Evolutionary conservation across 352 stramenopile genomes (phyloP).

Genomic region (Globisporangium uncinulatum): DNA sequence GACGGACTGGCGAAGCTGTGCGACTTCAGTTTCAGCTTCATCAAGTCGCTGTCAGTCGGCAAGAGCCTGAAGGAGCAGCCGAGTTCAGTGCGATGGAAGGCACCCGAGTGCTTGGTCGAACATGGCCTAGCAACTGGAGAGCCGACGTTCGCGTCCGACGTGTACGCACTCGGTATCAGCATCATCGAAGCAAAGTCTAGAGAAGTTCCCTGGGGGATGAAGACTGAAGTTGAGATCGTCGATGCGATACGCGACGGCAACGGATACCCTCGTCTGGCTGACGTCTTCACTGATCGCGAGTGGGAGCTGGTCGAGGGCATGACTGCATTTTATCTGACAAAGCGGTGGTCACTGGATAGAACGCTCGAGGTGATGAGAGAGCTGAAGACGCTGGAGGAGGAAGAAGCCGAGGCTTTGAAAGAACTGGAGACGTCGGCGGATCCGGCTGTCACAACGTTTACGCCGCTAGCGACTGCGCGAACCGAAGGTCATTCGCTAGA

Average conservation of each 20-base stretch:
- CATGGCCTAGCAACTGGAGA: too few relatives aligned
- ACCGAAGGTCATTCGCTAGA: too few relatives aligned
- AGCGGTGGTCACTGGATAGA: background rate
- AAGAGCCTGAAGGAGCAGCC: conserved; percentile 24
- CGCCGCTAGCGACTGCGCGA: too few relatives aligned
- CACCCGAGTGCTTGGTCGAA: too few relatives aligned
- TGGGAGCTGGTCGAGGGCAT: conserved; percentile 9
- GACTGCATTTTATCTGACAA: background rate
- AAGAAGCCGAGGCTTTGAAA: too few relatives aligned
- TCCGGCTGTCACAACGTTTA: too few relatives aligned
- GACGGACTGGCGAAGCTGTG: conserved; percentile 29
- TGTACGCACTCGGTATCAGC: too few relatives aligned
- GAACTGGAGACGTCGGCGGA: too few relatives aligned
- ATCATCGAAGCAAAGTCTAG: conserved; percentile 30
- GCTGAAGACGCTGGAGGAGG: too few relatives aligned
- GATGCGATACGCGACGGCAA: conserved; percentile 10
- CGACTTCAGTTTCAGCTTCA: conserved; percentile 37
- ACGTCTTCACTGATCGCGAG: conserved; percentile 8
- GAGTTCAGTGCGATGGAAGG: too few relatives aligned
- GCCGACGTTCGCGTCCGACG: too few relatives aligned
- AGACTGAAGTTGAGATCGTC: conserved; percentile 22
- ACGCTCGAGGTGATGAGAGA: background rate
- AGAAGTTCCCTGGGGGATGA: conserved; percentile 21
- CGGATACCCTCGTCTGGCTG: conserved; percentile 1
- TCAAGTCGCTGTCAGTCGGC: conserved; percentile 25